A percentile compares a stretch with the other conserved stretches of the same genome.
These are phyloP conservation scores for Phytophthora citrophthora DNA, from an alignment of 352 stramenopile genomes.

Conservation along the genomic window DNA sequence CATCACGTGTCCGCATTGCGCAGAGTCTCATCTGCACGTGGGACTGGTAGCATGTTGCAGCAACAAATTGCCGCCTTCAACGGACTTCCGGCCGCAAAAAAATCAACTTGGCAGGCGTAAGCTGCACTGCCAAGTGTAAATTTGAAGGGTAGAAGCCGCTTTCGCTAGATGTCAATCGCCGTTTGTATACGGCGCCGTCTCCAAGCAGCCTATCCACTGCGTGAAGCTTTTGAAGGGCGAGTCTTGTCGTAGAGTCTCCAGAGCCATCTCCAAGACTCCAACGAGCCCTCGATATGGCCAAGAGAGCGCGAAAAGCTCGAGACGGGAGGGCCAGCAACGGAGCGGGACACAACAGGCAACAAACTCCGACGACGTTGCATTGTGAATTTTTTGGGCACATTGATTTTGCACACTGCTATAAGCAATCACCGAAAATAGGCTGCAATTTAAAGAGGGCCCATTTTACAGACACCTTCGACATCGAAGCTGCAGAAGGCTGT, in stretches of 20 bases:
- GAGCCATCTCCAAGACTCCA: slow-evolving; percentile 7
- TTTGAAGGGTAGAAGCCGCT: neutral
- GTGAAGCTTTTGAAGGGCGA: slow-evolving; percentile 9
- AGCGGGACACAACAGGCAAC: slow-evolving; percentile 3
- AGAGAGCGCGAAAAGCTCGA: slow-evolving; percentile 20
- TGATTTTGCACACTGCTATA: neutral
- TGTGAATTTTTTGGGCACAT: slow-evolving; percentile 13
- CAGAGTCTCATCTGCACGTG: slow-evolving; percentile 34
- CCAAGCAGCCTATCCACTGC: slow-evolving; percentile 25
- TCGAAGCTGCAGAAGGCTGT: neutral
- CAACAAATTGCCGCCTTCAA: slow-evolving; percentile 11
- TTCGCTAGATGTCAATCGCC: slow-evolving; percentile 12
- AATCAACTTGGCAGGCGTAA: neutral
- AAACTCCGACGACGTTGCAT: slow-evolving; percentile 12
- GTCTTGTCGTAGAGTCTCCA: slow-evolving; percentile 10
- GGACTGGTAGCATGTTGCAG: slow-evolving; percentile 5
- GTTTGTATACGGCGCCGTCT: slow-evolving; percentile 15
- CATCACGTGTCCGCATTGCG: slow-evolving; percentile 4
- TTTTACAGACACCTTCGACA: neutral
- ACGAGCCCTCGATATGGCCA: slow-evolving; percentile 6
- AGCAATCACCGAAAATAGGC: slow-evolving; percentile 27
- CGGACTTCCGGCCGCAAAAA: neutral
- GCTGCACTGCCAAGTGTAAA: neutral
- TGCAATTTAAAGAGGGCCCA: neutral
- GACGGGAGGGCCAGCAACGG: neutral